Evolutionary conservation across 2,329 filamentous ascomycete genomes (phyloP), one percentile per base, ranked within the genome.

Genomic region (Pezicula radicicola): DNA sequence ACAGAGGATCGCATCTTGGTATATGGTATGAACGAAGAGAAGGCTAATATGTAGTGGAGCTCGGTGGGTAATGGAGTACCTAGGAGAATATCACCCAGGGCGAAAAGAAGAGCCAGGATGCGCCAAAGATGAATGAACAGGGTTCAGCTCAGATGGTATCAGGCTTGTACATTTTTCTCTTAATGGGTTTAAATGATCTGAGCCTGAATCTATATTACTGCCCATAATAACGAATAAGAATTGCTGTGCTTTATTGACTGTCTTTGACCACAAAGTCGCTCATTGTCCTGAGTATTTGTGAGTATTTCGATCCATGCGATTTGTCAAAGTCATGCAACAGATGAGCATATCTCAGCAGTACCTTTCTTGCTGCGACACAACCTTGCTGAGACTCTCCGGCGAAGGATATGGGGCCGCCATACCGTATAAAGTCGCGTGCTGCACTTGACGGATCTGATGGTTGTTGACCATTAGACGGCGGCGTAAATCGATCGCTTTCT

Each of bases 1-100:
- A 61, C 89, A 35, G 82, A 88, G 69, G 78, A 87, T 66, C 77
- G 82, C 62, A 75, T 88, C 67, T 86, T 84, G 80, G 73, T 81
- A 60, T 83, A 75, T 61, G 83, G 69, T 16, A 33, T 36, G 33
- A 15, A 15, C 33, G 33, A 36, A 36, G 33, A 9, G 33, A 36
- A 36, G 15, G 8, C 33, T 36, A 15, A 36, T 36, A 36, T n/a
- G n/a, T n/a, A n/a, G n/a, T n/a, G n/a, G n/a, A n/a, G n/a, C n/a
- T n/a, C n/a, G n/a, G n/a, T n/a, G n/a, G n/a, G n/a, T n/a, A n/a
- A n/a, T n/a, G n/a, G n/a, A n/a, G n/a, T n/a, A n/a, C n/a, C n/a
- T n/a, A n/a, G n/a, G n/a, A n/a, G n/a, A n/a, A n/a, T n/a, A n/a
- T n/a, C n/a, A n/a, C n/a, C n/a, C n/a, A n/a, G n/a, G n/a, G n/a